Evolutionary conservation across 345 rosid species (phyloP).

Genomic region (Erucastrum elatum): DNA sequence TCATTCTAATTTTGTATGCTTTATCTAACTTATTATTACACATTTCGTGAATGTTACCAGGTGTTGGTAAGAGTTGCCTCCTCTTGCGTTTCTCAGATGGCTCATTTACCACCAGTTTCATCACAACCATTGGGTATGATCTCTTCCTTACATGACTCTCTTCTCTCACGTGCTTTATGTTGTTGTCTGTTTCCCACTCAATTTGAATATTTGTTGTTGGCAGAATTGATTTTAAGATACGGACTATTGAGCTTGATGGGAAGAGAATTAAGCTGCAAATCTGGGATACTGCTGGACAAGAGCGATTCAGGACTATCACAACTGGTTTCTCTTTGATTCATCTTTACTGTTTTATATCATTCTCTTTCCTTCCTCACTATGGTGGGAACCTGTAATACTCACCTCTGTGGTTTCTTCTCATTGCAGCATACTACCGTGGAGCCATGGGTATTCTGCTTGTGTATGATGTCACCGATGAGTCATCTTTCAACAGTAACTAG

Average conservation of each 20-base stretch:
- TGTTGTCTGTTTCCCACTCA: neutral
- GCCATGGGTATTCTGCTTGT: conserved; percentile 99
- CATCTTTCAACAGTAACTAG: conserved; percentile 92
- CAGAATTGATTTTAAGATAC: conserved; percentile 95
- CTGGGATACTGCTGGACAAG: conserved; percentile 70
- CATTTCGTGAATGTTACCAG: conserved; percentile 34
- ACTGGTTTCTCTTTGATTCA: conserved; percentile 51
- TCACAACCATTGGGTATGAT: conserved; percentile 83
- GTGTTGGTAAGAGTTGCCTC: conserved; percentile 97
- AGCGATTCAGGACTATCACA: conserved; percentile 61
- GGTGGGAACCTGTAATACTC: no score
- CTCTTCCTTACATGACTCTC: neutral
- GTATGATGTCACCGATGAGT: conserved; percentile 63
- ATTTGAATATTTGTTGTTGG: neutral
- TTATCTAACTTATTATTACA: neutral
- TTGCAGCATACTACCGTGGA: conserved; percentile 97
- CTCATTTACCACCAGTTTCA: conserved; percentile 94
- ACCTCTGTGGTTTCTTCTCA: neutral
- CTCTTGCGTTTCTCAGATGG: conserved; percentile 95
- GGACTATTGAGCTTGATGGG: conserved; percentile 95
- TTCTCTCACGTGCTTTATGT: neutral
- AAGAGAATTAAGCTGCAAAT: conserved; percentile 93
- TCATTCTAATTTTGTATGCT: neutral
- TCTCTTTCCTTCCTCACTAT: no score
- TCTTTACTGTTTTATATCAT: neutral